Conservation (phyloP, 805 yeast genomes). For the Barnettozyma californica region DNA sequence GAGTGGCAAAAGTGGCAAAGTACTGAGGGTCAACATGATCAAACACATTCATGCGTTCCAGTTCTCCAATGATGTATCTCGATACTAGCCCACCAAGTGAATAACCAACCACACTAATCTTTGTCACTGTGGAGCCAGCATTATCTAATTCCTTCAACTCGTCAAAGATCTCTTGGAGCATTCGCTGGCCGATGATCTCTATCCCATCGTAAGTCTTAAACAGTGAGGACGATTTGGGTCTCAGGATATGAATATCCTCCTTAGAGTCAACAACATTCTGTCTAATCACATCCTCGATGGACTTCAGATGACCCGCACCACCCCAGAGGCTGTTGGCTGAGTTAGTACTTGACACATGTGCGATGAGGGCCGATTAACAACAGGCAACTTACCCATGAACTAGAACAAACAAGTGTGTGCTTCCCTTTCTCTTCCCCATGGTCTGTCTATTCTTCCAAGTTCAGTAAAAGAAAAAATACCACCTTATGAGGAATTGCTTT, state of each 20-base stretch:
- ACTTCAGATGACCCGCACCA: conserved; percentile 49
- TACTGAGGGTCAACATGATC: conserved; percentile 52
- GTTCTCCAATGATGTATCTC: conserved; percentile 74
- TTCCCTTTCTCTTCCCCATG: neutral
- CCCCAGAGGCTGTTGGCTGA: conserved; percentile 48
- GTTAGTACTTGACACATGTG: neutral
- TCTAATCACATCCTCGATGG: conserved; percentile 39
- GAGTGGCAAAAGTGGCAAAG: conserved; percentile 70
- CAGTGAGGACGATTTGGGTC: conserved; percentile 59
- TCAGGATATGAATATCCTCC: conserved; percentile 38
- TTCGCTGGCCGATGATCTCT: conserved; percentile 62
- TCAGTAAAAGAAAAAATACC: neutral
- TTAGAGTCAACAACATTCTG: conserved; percentile 34
- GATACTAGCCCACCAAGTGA: conserved; percentile 85
- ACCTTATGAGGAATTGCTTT: neutral
- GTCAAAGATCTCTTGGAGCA: conserved; percentile 56
- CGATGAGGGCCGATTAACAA: neutral
- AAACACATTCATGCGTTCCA: conserved; percentile 50
- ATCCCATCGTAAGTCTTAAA: conserved; percentile 84
- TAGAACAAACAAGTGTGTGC: conserved; percentile 57
- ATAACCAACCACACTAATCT: conserved; percentile 79
- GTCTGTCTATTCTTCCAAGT: neutral
- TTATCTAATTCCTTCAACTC: conserved; percentile 33
- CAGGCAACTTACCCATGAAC: conserved; percentile 66
- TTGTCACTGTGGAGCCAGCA: conserved; percentile 30